Percentiles rank a stretch among this genome's conserved stretches.
phyloP scores from a whole-genome alignment of 2,329 filamentous ascomycete genomes.

The Fusarium pseudoanthophilum region DNA sequence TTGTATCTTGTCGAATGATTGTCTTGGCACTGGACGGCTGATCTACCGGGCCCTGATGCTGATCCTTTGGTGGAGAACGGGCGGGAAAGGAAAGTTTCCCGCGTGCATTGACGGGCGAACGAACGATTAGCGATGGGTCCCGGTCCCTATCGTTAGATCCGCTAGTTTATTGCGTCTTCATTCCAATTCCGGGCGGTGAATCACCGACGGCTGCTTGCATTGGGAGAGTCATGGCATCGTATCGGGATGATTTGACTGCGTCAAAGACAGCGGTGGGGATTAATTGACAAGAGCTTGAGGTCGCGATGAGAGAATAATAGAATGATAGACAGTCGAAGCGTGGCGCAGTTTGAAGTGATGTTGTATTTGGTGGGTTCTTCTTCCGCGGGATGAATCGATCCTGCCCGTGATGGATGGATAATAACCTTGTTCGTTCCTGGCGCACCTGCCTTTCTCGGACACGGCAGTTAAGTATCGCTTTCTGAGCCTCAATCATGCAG shows the following conservation, averaged over 20 bases:
- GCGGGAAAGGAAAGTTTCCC: conserved; percentile 21
- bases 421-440: not conserved
- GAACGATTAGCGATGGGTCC: not conserved
- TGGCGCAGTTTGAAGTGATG: conserved; percentile 4
- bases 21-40: conserved; percentile 9
- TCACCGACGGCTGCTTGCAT: conserved; percentile 30
- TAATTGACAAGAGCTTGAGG: not conserved
- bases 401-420: not conserved
- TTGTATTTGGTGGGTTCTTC: conserved; percentile 5
- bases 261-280: not conserved
- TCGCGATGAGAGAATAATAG: not conserved
- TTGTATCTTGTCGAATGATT: not conserved
- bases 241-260: not conserved
- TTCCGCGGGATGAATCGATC: not conserved
- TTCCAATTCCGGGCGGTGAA: conserved; percentile 3
- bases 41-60: not conserved
- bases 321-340: not conserved
- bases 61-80: conserved; percentile 13
- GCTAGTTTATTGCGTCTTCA: not conserved
- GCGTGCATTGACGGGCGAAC: conserved; percentile 12
- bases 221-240: not conserved
- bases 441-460: not conserved
- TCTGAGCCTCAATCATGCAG: not conserved
- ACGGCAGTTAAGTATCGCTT: not conserved
- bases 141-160: not conserved